A percentile compares a stretch with the other conserved stretches of the same genome.
Conservation (phyloP, 2,329 filamentous ascomycete species). For the Colletotrichum navitas region DNA sequence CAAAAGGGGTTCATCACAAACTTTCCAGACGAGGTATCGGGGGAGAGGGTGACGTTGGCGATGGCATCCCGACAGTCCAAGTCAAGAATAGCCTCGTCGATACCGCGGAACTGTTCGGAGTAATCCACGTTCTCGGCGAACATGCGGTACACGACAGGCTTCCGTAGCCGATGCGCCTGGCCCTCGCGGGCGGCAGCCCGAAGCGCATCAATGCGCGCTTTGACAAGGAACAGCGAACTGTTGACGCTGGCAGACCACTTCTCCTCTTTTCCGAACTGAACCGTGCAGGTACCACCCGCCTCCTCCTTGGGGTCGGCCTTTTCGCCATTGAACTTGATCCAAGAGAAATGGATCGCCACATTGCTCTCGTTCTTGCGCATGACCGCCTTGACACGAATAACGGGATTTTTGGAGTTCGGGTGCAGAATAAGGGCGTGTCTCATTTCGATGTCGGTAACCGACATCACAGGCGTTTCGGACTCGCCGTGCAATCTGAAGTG, state of each 20-base stretch:
- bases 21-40: neutral
- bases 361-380: no score
- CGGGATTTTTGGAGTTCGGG: no score
- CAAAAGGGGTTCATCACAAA: constrained; percentile 5
- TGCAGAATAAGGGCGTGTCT: no score
- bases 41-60: neutral
- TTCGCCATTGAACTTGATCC: no score
- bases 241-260: neutral
- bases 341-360: no score
- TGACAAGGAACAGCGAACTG: neutral
- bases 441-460: no score
- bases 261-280: no score
- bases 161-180: neutral
- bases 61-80: neutral
- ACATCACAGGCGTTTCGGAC: no score
- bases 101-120: neutral
- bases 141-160: constrained; percentile 2
- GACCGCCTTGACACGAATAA: no score
- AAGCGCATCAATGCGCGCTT: neutral
- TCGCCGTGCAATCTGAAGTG: no score
- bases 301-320: no score
- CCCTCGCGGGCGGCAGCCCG: neutral
- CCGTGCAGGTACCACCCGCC: no score
- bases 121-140: neutral
- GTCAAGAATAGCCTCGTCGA: neutral